These are phyloP conservation scores for Astrephomene gubernaculifera DNA, from an alignment of 139 green algal genomes.

Conservation along the genomic window DNA sequence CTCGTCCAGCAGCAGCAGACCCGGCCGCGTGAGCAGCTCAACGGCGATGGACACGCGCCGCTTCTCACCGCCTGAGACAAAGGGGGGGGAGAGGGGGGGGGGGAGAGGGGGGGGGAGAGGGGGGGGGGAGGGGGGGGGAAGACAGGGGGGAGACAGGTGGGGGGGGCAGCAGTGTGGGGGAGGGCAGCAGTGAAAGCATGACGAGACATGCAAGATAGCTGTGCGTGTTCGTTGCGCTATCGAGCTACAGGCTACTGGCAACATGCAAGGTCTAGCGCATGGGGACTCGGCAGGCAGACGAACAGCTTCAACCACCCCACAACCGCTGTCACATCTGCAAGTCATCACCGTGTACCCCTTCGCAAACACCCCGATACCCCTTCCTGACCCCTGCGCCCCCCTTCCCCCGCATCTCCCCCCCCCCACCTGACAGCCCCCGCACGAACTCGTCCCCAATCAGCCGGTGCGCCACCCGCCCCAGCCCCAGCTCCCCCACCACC, in stretches of 20 bases:
- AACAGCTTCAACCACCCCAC: no score
- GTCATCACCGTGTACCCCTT: no score
- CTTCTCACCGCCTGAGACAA: slow-evolving; percentile 78
- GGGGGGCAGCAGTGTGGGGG: no score
- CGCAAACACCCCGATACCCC: no score
- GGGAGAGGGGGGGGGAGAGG: background rate
- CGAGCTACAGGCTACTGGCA: no score
- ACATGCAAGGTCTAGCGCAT: no score
- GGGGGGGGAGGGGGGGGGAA: background rate
- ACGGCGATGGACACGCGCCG: slow-evolving; percentile 74
- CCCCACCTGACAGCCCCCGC: slow-evolving; percentile 59
- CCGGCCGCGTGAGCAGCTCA: slow-evolving; percentile 77
- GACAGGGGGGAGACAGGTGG: background rate
- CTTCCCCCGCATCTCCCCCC: no score
- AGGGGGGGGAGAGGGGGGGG: background rate
- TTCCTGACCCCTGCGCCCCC: no score
- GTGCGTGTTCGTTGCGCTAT: no score
- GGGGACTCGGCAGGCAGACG: no score
- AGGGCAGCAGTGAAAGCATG: background rate
- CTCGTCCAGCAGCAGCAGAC: slow-evolving; percentile 87
- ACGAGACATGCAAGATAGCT: no score
- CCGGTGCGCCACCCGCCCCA: slow-evolving; percentile 60
- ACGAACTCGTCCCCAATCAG: slow-evolving; percentile 71
- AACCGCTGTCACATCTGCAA: no score
- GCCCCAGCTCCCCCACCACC: slow-evolving; percentile 44